Evolutionary conservation across 495 filamentous ascomycete species (phyloP).

Genomic region (Penicillium ucsense): DNA sequence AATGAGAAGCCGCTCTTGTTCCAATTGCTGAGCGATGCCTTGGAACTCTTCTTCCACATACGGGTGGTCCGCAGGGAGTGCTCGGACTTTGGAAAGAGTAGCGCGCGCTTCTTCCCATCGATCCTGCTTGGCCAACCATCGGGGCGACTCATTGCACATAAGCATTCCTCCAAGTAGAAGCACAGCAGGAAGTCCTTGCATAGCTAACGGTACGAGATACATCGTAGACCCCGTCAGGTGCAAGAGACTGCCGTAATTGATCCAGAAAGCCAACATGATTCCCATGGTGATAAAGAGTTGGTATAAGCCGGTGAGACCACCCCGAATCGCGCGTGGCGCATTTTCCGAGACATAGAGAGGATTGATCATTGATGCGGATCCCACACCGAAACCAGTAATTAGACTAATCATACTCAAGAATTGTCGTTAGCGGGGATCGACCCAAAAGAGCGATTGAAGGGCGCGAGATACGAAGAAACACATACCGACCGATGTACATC

Average conservation of each 20-base stretch:
- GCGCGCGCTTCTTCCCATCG: constrained; percentile 56
- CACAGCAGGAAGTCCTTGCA: constrained; percentile 56
- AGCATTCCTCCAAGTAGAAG: constrained; percentile 49
- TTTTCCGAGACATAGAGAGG: constrained; percentile 55
- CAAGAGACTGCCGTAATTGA: constrained; percentile 51
- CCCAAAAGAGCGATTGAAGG: neutral
- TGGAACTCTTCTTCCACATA: constrained; percentile 58
- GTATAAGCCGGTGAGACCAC: constrained; percentile 59
- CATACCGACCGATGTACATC: constrained; percentile 57
- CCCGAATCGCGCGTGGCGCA: constrained; percentile 61
- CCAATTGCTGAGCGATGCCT: constrained; percentile 56
- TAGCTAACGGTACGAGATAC: constrained; percentile 59
- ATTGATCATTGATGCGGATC: constrained; percentile 54
- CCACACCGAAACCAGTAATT: constrained; percentile 56
- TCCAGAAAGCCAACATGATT: constrained; percentile 59
- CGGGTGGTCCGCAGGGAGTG: constrained; percentile 43
- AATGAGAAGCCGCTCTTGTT: constrained; percentile 55
- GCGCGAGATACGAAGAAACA: too few species aligned
- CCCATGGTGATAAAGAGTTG: constrained; percentile 57
- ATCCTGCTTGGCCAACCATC: constrained; percentile 60
- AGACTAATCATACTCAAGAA: constrained; percentile 25
- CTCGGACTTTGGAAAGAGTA: constrained; percentile 46
- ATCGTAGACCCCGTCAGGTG: constrained; percentile 41
- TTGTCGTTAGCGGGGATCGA: neutral
- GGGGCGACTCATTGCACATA: constrained; percentile 58